A percentile compares a stretch with the other conserved stretches of the same genome.
Conservation (phyloP, 2,329 filamentous ascomycete genomes). For the Stylonectria norvegica region DNA sequence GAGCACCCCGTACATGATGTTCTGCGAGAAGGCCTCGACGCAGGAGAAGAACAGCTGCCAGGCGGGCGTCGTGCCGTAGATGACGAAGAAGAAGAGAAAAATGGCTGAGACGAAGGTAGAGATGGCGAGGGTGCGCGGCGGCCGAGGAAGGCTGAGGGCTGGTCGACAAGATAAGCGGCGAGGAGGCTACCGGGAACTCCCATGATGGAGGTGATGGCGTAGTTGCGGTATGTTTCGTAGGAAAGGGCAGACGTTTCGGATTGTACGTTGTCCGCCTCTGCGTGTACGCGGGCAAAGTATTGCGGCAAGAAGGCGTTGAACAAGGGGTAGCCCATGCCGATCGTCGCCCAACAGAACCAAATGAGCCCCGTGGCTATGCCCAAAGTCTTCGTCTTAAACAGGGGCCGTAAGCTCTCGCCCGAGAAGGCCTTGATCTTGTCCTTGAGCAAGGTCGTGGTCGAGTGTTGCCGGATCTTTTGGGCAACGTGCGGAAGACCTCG, state of each 20-base stretch:
- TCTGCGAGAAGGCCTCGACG: constrained; percentile 68
- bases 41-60: constrained; percentile 64
- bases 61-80: constrained; percentile 52
- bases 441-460: constrained; percentile 45
- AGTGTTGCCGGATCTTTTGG: constrained; percentile 7
- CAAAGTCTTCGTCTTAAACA: constrained; percentile 56
- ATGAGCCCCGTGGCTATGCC: constrained; percentile 53
- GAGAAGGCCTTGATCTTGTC: constrained; percentile 65
- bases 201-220: constrained; percentile 72
- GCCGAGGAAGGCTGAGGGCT: constrained; percentile 60
- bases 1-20: constrained; percentile 74
- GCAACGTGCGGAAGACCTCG: constrained; percentile 20
- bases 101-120: constrained; percentile 65
- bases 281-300: constrained; percentile 63
- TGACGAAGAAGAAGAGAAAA: constrained; percentile 66
- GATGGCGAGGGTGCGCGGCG: constrained; percentile 66
- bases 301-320: constrained; percentile 91
- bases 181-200: constrained; percentile 75
- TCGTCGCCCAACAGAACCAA: constrained; percentile 79
- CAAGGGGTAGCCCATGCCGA: constrained; percentile 82
- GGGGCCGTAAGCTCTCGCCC: constrained; percentile 60
- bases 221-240: constrained; percentile 68
- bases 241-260: constrained; percentile 39
- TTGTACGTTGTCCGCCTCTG: constrained; percentile 28
- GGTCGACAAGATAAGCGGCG: constrained; percentile 68